Base-by-base conservation (phyloP, 345 rosid species). In the Aquilaria yunnanensis region DNA sequence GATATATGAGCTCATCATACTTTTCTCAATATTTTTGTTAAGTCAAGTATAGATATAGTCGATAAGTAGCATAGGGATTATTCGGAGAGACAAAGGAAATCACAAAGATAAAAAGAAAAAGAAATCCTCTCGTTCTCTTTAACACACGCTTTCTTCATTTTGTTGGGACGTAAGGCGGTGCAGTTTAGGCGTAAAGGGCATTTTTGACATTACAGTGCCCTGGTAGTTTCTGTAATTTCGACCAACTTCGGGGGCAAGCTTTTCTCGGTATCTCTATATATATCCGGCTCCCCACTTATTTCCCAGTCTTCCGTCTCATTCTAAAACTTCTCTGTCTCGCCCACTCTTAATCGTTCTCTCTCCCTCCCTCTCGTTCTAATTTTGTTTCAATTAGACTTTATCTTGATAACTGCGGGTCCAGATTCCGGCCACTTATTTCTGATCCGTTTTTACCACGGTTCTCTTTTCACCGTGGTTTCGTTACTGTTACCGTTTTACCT, bases 211-310 rank as follows among this genome's bases (percentile, higher is more conserved):
- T 72, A 37, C 33, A 3, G 0, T 3, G 0, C 6, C 29, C 11
- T 64, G 84, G 86, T 51, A 65, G 6, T 1, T 32, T 8, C 1
- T 14, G 75, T 73, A 73, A 70, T 60, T 65, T 1, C 2, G 0
- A 0, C 0, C 0, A 12, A 33, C 16, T 0, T 0, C 0, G 34
- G 64, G 84, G 81, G 78, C 31, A 62, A 59, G 66, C 34, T 45
- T 12, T 43, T 0, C 2, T 6, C 1, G 29, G 5, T 0, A 16
- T 34, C 62, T 43, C 77, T 83, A 83, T 83, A 83, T 59, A 82
- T 80, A 33, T 13, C 3, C 48, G 13, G 67, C 70, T 52, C 33
- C 50, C 61, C 32, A 14, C 71, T 9, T 0, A 0, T 8, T 29
- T 67, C 6, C 14, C 66, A 12, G 0, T 55, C 48, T 32, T 49